A percentile compares a stretch with the other conserved stretches of the same genome.
These are phyloP conservation scores for Citropsis articulata DNA, from an alignment of 345 rosid genomes.

Conservation along the genomic window DNA sequence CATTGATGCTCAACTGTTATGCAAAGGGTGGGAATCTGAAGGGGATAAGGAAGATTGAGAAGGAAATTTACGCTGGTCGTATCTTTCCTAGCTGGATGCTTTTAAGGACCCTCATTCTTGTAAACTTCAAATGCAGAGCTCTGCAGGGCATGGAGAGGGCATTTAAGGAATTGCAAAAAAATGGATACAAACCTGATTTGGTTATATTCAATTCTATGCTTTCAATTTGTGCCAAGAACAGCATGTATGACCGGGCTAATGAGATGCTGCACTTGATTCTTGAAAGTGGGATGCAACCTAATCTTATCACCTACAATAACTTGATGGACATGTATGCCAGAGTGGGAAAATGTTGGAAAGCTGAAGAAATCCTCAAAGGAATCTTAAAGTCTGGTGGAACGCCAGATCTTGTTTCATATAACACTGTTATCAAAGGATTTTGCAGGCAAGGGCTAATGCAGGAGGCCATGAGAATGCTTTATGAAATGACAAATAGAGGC, in stretches of 20 bases:
- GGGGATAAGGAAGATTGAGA: slow-evolving; percentile 71
- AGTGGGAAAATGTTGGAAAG: slow-evolving; percentile 78
- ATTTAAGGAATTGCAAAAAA: slow-evolving; percentile 48
- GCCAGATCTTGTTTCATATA: slow-evolving; percentile 81
- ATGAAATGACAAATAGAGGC: slow-evolving; percentile 66
- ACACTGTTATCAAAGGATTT: slow-evolving; percentile 91
- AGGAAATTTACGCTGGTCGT: slow-evolving; percentile 53
- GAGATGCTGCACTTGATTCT: slow-evolving; percentile 52
- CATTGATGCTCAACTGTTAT: slow-evolving; percentile 66
- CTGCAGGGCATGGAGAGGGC: slow-evolving; percentile 68
- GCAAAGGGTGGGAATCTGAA: slow-evolving; percentile 67
- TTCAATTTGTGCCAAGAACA: slow-evolving; percentile 65
- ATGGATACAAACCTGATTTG: slow-evolving; percentile 80
- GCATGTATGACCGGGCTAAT: slow-evolving; percentile 54
- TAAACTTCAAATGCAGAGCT: slow-evolving; percentile 66
- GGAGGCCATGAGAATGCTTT: slow-evolving; percentile 70
- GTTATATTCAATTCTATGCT: slow-evolving; percentile 79
- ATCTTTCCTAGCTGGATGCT: slow-evolving; percentile 95
- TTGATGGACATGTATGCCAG: slow-evolving; percentile 92
- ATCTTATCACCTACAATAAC: slow-evolving; percentile 83
- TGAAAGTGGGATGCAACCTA: slow-evolving; percentile 62
- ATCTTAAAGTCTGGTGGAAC: slow-evolving; percentile 41
- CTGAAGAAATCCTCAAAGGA: slow-evolving; percentile 69
- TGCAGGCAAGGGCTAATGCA: slow-evolving; percentile 83
- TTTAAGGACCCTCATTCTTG: slow-evolving; percentile 72